Base-by-base conservation (phyloP, 192 early-diverging fungal species). In the Backusella luteola region DNA sequence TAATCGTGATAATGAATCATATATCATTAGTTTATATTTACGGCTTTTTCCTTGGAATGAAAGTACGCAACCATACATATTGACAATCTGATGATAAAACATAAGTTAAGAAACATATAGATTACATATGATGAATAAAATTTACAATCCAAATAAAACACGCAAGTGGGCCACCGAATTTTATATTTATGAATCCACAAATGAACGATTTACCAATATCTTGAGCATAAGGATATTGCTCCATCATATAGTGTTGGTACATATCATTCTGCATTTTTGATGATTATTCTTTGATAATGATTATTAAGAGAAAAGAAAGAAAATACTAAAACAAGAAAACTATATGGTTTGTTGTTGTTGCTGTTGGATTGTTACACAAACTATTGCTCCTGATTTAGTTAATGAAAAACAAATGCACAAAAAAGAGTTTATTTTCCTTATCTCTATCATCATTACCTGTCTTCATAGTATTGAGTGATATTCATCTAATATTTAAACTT, bases 71-170 rank as follows among this genome's bases (percentile, higher is more conserved):
- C 53, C 53, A 12, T 59, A 59, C n/a, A 59, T 59, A 59, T 59
- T 59, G n/a, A 59, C 29, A 26, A 26, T 2, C 56, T 59, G n/a
- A 26, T 59, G 21, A 23, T 29, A 12, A 21, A 11, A 56, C 14
- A 15, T 0, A 29, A 63, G 26, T 63, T 63, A 63, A 8, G 1
- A 63, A 29, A 29, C 0, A 26, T 2, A 63, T 63, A 63, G 2
- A 26, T 26, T 7, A 29, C 26, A 0, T 7, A 63, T 44, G 12
- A 63, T 12, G 9, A 29, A 29, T 49, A 63, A 26, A 12, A 2
- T 14, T 63, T 63, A 63, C 56, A 63, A 63, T 63, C 56, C 56
- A 63, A 63, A 63, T 63, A 63, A 63, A 63, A 63, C 56, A 63
- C 1, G 56, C 56, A 63, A 63, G 8, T 12, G 56, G 56, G 3